Evolutionary conservation across 108 stramenopile genomes (phyloP), one percentile per base, ranked within the genome.

Genomic region (Skeletonema tropicum): DNA sequence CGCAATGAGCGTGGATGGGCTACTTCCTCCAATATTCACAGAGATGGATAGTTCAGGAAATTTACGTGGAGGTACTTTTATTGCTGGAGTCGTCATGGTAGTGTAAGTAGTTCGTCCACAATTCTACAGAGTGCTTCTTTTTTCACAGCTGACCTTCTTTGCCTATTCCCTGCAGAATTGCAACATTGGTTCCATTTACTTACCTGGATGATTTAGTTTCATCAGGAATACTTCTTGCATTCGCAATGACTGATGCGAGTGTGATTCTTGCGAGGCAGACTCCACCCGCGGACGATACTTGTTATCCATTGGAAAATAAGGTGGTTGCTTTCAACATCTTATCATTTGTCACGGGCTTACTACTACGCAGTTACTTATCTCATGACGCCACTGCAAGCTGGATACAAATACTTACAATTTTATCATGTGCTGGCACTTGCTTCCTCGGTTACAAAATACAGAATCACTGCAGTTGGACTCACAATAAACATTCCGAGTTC

Each of bases 1-100:
- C 60, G 94, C 94, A 19, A 85, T 98, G 89, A 89, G 93, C 10
- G 70, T 76, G n/a, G 97, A 98, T 76, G 92, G 94, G 15, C 73
- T 98, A 8, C 57, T 97, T n/a, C 97, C 96, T 10, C 17, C 19
- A 6, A 66, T 93, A 5, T 95, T 98, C 78, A 77, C 68, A 2
- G 41, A 76, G 29, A 69, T 88, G 26, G 88, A 94, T 55, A 68
- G 66, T 6, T 66, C 88, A 25, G 97, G 94, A 19, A 96, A 95
- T 72, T 68, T 95, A 13, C 23, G 32, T 6, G 42, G 57, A 30
- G 71, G 66, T 58, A 36, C 71, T 11, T 26, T 19, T 12, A 41
- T 80, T 26, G 70, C 64, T 30, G 94, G 97, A 0, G 73, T 66
- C 23, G 65, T 82, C 14, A 91, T 92, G 82, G 71, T 81, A 17